These are phyloP conservation scores for Debaryomyces coudertii DNA, from an alignment of 1,139 yeast species.

Conservation along the genomic window DNA sequence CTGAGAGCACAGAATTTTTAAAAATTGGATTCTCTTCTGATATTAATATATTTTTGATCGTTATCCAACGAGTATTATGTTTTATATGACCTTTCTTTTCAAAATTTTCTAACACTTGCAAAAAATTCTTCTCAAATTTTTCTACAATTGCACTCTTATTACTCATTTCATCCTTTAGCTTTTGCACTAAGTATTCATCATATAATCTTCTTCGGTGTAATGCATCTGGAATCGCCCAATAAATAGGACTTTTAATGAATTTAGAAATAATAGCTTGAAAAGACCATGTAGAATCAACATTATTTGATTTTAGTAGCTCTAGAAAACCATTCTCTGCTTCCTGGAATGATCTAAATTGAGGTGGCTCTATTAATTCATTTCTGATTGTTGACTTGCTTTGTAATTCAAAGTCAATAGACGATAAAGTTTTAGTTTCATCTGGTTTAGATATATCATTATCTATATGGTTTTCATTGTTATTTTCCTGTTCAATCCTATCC, in stretches of 20 bases:
- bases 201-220: slow-evolving; percentile 61
- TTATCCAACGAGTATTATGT: slow-evolving; percentile 69
- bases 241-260: slow-evolving; percentile 60
- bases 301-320: slow-evolving; percentile 52
- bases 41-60: slow-evolving; percentile 50
- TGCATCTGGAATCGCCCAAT: slow-evolving; percentile 72
- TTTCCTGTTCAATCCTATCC: slow-evolving; percentile 4
- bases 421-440: slow-evolving; percentile 16
- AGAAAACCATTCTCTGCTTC: slow-evolving; percentile 52
- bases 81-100: slow-evolving; percentile 41
- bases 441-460: slow-evolving; percentile 14
- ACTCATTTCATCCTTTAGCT: slow-evolving; percentile 56
- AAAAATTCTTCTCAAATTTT: slow-evolving; percentile 58
- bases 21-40: slow-evolving; percentile 67
- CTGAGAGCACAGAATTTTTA: slow-evolving; percentile 63
- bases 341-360: slow-evolving; percentile 23
- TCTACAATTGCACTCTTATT: slow-evolving; percentile 57
- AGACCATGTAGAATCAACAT: slow-evolving; percentile 76
- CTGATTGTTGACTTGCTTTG: slow-evolving; percentile 14
- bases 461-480: background rate
- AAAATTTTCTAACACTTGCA: slow-evolving; percentile 46
- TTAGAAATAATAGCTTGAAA: slow-evolving; percentile 69
- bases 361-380: slow-evolving; percentile 20
- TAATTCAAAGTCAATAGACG: slow-evolving; percentile 19
- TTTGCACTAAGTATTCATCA: slow-evolving; percentile 62